Evolutionary conservation across 2,329 filamentous ascomycete genomes (phyloP), one percentile per base, ranked within the genome.

Genomic region (Cladophialophora yegresii): DNA sequence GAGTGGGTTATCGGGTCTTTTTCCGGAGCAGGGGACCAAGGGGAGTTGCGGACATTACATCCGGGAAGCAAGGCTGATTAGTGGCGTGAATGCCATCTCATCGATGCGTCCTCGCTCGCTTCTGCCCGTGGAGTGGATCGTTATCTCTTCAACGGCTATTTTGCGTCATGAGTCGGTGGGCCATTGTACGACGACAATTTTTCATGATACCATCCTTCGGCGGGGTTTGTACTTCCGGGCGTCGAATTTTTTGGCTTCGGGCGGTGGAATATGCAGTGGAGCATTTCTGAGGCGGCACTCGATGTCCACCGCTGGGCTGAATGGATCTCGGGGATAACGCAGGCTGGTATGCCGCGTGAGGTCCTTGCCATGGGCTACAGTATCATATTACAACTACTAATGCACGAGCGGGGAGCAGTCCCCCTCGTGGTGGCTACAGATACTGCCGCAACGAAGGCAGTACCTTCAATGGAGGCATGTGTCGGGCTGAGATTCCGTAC

Each of bases 281-380:
- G 33, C 58, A 54, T 61, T 54, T 54, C 5, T 43, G 28, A 45
- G 58, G 50, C 36, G 58, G 47, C 36, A 58, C 1, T 54, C 12
- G 51, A 47, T 54, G 61, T 50, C 26, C 43, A 50, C 40, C 53
- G 40, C 36, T 60, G 23, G 32, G 16, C 10, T 26, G 28, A 7
- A 51, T 20, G 28, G 33, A 53, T 36, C 45, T 16, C 30, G 47
- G 45, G 54, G 13, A 36, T 26, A 40, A 33, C 54, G 61, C 61
- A 55, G 61, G 61, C 61, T 63, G 61, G 61, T 30, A 57, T 54
- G 61, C 61, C 51, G 47, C 54, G 61, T 28, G 12, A 43, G 55
- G 36, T 22, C 54, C 16, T 43, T 16, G 36, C 16, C 13, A 20
- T 20, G 36, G 36, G 5, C 4, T 43, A 43, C n/a, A 43, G 1